Conservation (phyloP, 352 stramenopile species). For the Phytophthora aleatoria region DNA sequence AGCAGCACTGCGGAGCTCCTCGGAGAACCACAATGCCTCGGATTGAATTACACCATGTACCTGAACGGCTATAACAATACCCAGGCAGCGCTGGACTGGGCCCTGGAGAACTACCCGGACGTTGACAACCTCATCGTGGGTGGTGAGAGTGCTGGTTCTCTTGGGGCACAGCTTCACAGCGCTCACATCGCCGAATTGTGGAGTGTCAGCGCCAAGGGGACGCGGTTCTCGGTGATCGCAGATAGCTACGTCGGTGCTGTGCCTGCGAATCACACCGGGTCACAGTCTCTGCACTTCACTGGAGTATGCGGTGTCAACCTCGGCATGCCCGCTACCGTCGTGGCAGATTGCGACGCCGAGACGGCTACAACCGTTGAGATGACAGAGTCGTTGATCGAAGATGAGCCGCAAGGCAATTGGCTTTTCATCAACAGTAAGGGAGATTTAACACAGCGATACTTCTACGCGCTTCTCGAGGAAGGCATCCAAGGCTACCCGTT, state of each 20-base stretch:
- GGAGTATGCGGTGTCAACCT: slow-evolving; percentile 34
- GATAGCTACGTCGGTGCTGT: slow-evolving; percentile 64
- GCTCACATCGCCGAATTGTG: slow-evolving; percentile 54
- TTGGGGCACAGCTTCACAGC: slow-evolving; percentile 53
- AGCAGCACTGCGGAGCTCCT: slow-evolving; percentile 41
- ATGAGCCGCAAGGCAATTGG: slow-evolving; percentile 48
- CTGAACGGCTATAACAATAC: slow-evolving; percentile 74
- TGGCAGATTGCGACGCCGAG: slow-evolving; percentile 47
- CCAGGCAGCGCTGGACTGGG: slow-evolving; percentile 61
- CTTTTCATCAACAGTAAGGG: slow-evolving; percentile 66
- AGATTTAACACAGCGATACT: slow-evolving; percentile 62
- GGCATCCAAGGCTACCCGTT: slow-evolving; percentile 64
- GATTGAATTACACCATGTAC: slow-evolving; percentile 49
- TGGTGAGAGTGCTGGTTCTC: slow-evolving; percentile 55
- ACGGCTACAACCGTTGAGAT: slow-evolving; percentile 44
- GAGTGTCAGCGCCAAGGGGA: slow-evolving; percentile 45
- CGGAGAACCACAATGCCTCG: slow-evolving; percentile 37
- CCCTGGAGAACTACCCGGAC: slow-evolving; percentile 57
- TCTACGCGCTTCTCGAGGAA: slow-evolving; percentile 60
- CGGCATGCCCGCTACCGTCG: slow-evolving; percentile 36
- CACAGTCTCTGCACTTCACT: slow-evolving; percentile 23
- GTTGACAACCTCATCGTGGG: slow-evolving; percentile 56
- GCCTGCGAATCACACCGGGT: slow-evolving; percentile 35
- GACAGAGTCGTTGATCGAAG: slow-evolving; percentile 43
- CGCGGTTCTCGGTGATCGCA: slow-evolving; percentile 46